A percentile compares a stretch with the other conserved stretches of the same genome.
These are phyloP conservation scores for Zasmidium angulare DNA, from an alignment of 2,329 filamentous ascomycete genomes.

Conservation along the genomic window DNA sequence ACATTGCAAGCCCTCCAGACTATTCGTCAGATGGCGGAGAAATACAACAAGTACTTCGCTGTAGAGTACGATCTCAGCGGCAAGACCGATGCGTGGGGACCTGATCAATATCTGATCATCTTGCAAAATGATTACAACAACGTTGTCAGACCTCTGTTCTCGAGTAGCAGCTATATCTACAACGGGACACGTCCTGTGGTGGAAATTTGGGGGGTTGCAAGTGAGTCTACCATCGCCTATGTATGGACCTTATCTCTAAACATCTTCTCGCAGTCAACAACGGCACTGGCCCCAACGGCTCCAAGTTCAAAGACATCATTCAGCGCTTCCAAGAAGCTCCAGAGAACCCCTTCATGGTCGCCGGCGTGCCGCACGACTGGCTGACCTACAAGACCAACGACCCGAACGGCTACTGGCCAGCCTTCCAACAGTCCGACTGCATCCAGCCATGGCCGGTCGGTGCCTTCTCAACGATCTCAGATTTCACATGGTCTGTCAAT, in stretches of 20 bases:
- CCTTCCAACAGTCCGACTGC: neutral
- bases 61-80: neutral
- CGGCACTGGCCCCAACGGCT: neutral
- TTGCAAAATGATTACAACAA: constrained; percentile 1
- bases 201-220: neutral
- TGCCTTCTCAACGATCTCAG: neutral
- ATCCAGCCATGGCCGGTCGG: neutral
- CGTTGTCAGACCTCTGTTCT: neutral
- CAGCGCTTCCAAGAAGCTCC: neutral
- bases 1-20: neutral
- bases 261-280: neutral
- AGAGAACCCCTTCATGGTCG: neutral
- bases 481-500: neutral
- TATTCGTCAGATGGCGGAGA: neutral
- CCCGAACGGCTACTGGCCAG: neutral
- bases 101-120: neutral
- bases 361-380: neutral
- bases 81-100: neutral
- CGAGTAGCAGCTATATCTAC: neutral
- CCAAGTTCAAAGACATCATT: neutral
- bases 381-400: neutral
- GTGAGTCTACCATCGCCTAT: neutral
- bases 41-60: neutral
- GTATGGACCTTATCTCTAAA: neutral
- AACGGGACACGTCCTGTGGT: neutral